Percentiles rank a stretch among this genome's conserved stretches.
Evolutionary conservation across 2,329 filamentous ascomycete genomes (phyloP).

Genomic region (Tolypocladium sp.): DNA sequence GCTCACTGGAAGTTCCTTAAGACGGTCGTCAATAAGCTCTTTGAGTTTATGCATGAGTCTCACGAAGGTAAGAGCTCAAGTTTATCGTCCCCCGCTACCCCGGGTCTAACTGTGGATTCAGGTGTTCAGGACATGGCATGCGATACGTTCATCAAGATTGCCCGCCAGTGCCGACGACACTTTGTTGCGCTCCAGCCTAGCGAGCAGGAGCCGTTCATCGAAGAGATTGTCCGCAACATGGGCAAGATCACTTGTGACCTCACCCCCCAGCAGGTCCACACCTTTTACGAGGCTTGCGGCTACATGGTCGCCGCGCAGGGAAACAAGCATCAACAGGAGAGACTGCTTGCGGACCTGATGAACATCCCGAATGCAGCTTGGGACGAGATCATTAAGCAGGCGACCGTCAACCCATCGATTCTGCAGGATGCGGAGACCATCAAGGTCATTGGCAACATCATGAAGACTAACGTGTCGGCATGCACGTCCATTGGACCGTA

Average conservation of each 20-base stretch:
- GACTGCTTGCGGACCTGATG: constrained; percentile 88
- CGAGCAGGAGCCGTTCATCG: constrained; percentile 92
- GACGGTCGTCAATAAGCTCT: constrained; percentile 98
- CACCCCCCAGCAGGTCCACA: constrained; percentile 94
- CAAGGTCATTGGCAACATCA: constrained; percentile 98
- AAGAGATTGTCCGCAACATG: constrained; percentile 94
- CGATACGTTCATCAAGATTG: constrained; percentile 99
- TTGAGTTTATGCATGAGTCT: constrained; percentile 99
- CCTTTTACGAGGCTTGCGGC: constrained; percentile 96
- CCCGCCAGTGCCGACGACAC: constrained; percentile 93
- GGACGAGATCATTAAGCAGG: constrained; percentile 87
- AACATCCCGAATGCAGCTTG: constrained; percentile 85
- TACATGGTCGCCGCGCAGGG: constrained; percentile 99
- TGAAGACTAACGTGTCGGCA: constrained; percentile 99
- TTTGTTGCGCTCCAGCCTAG: constrained; percentile 94
- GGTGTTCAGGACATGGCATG: constrained; percentile 99
- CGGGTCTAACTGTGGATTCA: constrained; percentile 24
- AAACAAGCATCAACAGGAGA: constrained; percentile 87
- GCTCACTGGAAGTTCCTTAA: constrained; percentile 99
- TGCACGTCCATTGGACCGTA: constrained; percentile 94
- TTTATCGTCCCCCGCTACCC: not conserved
- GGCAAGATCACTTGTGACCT: constrained; percentile 93
- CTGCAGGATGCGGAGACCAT: constrained; percentile 91
- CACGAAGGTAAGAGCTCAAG: constrained; percentile 65
- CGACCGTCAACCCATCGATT: constrained; percentile 75